Evolutionary conservation across 2,329 filamentous ascomycete genomes (phyloP), one percentile per base, ranked within the genome.

Genomic region (Cadophora luteo-olivacea): DNA sequence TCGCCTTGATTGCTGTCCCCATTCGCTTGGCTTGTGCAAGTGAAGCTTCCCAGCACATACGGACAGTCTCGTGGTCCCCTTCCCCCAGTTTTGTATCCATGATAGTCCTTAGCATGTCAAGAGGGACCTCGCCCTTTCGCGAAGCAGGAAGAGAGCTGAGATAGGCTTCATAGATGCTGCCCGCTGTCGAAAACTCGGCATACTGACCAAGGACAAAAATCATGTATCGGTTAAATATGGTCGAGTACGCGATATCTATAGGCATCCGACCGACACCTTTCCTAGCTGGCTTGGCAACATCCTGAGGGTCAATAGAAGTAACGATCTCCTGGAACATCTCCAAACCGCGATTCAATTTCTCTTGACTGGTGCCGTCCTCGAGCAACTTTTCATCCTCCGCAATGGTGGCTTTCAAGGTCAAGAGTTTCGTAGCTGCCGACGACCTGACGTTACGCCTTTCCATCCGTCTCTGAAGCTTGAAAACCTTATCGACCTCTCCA

Each of bases 51-150:
- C 93, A 97, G 62, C 87, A 89, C 57, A 85, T 79, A 70, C 87
- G 84, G 24, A 95, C 88, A 63, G 87, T 84, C 5, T 85, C 81
- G 72, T 88, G 85, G 25, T 89, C 83, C 49, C 83, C 80, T 22
- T 89, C 85, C 63, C 84, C 81, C 54, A 88, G 81, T 75, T 92
- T 86, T 0, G 88, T 84, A 25, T 84, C 81, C 91, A 97, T 94
- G 68, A 95, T 79, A 9, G 89, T 85, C 61, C 84, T 83, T 25
- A 92, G 80, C 65, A 94, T 80, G 19, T 81, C 78, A 2, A 88
- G 79, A 0, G 89, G 86, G 19, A 86, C 80, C 0, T 80, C 76
- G 16, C 76, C 67, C 55, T 70, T 69, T 54, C 79, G 72, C 41
- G 77, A 74, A 22, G 79, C 69, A 0, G 80, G 80, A 33, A 84